phyloP scores from a whole-genome alignment of 306 rosid genomes.

The Quercus bicolor region DNA sequence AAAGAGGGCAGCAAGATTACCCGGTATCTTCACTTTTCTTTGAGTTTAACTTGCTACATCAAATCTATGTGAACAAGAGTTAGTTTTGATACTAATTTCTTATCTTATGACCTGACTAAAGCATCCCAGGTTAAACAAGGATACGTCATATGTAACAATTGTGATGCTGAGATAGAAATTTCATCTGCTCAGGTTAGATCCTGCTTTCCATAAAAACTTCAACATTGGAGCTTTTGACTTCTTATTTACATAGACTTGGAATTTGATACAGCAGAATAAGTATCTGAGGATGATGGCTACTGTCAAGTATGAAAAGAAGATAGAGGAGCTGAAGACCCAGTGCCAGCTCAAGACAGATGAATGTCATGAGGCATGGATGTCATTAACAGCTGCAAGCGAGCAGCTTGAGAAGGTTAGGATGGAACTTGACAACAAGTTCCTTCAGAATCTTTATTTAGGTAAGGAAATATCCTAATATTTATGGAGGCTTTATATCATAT shows the following conservation, averaged over 20 bases:
- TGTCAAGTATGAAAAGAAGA: conserved; percentile 27
- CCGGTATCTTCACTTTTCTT: conserved; percentile 9
- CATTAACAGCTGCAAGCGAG: conserved; percentile 18
- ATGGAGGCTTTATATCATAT: neutral
- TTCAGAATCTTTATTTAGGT: conserved; percentile 19
- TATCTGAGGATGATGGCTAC: conserved; percentile 9
- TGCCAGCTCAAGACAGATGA: conserved; percentile 25
- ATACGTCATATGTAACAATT: conserved; percentile 15
- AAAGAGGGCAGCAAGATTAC: conserved; percentile 3
- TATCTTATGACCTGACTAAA: conserved; percentile 7
- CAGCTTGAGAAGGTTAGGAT: conserved; percentile 19
- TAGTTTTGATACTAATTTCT: conserved; percentile 4
- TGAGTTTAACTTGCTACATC: neutral
- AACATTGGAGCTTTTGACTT: neutral
- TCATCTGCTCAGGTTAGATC: conserved; percentile 22
- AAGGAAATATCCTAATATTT: conserved; percentile 1
- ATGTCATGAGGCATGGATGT: conserved; percentile 36
- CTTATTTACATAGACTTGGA: neutral
- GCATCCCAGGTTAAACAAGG: conserved; percentile 8
- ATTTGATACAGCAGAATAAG: conserved; percentile 8
- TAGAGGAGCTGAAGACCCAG: conserved; percentile 17
- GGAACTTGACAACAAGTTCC: conserved; percentile 28
- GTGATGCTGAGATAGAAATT: conserved; percentile 18
- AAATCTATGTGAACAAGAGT: neutral
- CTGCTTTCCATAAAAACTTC: neutral